Conservation (phyloP, 192 early-diverging fungal genomes). For the Entrophospora sp. region DNA sequence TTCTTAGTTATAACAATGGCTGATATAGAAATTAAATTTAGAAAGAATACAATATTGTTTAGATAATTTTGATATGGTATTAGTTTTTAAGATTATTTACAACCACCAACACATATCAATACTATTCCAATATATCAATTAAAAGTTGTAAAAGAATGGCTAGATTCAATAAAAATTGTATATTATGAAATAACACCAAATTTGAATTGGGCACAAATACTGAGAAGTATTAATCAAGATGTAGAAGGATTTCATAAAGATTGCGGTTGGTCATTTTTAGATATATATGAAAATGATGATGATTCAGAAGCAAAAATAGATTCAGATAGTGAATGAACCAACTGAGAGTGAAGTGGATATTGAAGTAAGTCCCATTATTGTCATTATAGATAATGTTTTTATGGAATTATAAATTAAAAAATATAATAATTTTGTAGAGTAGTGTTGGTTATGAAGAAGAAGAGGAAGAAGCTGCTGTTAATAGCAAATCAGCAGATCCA, state of each 20-base stretch:
- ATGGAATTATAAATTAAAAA: background rate
- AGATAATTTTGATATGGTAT: constrained; percentile 98
- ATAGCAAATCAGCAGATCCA: constrained; percentile 39
- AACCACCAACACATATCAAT: constrained; percentile 89
- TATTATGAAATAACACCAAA: constrained; percentile 92
- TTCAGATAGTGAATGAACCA: constrained; percentile 48
- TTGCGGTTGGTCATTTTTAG: constrained; percentile 90
- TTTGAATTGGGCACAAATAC: constrained; percentile 91
- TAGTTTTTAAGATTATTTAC: constrained; percentile 89
- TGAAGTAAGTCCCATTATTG: too few species aligned
- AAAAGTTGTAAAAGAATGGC: constrained; percentile 94
- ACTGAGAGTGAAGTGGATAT: constrained; percentile 52
- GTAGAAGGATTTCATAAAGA: constrained; percentile 83
- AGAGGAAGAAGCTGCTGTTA: constrained; percentile 48
- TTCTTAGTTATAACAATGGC: constrained; percentile 82
- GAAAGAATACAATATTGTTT: constrained; percentile 95
- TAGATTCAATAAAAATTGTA: constrained; percentile 84
- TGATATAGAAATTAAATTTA: constrained; percentile 92
- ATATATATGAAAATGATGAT: constrained; percentile 48
- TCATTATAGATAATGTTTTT: constrained; percentile 33
- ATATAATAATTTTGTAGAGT: constrained; percentile 16
- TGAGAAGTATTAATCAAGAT: constrained; percentile 95
- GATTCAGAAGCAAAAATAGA: constrained; percentile 45
- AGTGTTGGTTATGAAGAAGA: constrained; percentile 47
- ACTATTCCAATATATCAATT: constrained; percentile 87